A percentile compares a stretch with the other conserved stretches of the same genome.
Evolutionary conservation across 805 yeast genomes (phyloP).

Genomic region (Ogataea neopini): DNA sequence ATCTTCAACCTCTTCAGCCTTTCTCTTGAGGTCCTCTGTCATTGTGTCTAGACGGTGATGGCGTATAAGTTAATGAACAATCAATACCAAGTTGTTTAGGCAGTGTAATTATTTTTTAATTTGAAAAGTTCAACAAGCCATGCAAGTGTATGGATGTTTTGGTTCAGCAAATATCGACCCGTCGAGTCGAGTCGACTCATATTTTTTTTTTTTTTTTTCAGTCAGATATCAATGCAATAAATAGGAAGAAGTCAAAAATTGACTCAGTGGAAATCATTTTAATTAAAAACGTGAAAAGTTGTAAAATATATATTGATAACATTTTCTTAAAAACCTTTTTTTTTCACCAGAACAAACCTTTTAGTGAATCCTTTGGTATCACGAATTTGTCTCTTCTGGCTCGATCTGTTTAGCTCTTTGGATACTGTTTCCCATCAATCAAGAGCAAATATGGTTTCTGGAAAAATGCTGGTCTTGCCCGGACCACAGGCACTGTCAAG

Average conservation of each 20-base stretch:
- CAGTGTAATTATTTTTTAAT: no score
- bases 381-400: background rate
- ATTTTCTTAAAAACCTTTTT: background rate
- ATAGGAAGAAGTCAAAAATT: constrained; percentile 1
- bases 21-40: constrained; percentile 5
- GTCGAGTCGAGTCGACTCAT: background rate
- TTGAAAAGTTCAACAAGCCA: background rate
- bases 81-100: no score
- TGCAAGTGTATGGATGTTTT: background rate
- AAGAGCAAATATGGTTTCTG: constrained; percentile 1
- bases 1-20: constrained; percentile 14
- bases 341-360: background rate
- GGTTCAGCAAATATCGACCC: no score
- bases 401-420: background rate
- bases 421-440: background rate
- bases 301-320: background rate
- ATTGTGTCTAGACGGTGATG: no score
- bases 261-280: background rate
- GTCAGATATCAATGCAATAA: background rate
- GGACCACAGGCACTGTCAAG: constrained; percentile 91
- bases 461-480: constrained; percentile 55
- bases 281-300: background rate
- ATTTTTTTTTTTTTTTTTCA: background rate
- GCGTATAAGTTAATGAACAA: no score
- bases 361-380: background rate